These are phyloP conservation scores for Alternaria solani DNA, from an alignment of 2,329 filamentous ascomycete genomes.

Conservation along the genomic window DNA sequence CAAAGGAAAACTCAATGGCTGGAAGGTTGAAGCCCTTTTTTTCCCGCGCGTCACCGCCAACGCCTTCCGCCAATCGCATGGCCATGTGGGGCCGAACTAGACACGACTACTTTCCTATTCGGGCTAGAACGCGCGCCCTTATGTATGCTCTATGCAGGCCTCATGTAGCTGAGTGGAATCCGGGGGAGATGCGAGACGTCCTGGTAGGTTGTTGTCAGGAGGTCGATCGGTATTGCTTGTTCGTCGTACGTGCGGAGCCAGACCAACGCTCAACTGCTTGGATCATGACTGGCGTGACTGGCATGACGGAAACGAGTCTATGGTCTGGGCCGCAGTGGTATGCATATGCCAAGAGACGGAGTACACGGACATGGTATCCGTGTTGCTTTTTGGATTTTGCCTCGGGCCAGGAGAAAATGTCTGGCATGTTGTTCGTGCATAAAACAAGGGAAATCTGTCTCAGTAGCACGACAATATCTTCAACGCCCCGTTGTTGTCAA, in stretches of 20 bases:
- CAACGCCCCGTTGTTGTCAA: not conserved
- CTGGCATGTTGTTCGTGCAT: not conserved
- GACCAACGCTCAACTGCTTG: not conserved
- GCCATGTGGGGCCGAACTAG: conserved; percentile 1
- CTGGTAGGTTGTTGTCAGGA: not conserved
- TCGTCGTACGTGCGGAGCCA: not conserved
- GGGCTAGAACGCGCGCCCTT: conserved; percentile 1
- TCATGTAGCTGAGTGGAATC: not conserved
- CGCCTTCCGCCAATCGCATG: not conserved
- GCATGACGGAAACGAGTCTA: not conserved
- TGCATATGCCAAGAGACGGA: not conserved
- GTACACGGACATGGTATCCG: not conserved
- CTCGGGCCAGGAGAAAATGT: not conserved
- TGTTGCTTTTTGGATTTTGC: not conserved
- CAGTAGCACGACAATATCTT: not conserved
- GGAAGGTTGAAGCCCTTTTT: conserved; percentile 4
- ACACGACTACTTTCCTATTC: not conserved
- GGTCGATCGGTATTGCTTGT: not conserved
- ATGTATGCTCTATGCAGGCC: conserved; percentile 7
- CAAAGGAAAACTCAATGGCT: not conserved
- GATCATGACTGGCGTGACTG: not conserved
- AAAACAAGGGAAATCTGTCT: not conserved
- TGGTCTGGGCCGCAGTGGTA: not conserved
- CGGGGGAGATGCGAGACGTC: not conserved
- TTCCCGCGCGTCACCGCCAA: conserved; percentile 12